Evolutionary conservation across 768 basidiomycete species (phyloP).

Genomic region (Strobilomyces dryophilus): DNA sequence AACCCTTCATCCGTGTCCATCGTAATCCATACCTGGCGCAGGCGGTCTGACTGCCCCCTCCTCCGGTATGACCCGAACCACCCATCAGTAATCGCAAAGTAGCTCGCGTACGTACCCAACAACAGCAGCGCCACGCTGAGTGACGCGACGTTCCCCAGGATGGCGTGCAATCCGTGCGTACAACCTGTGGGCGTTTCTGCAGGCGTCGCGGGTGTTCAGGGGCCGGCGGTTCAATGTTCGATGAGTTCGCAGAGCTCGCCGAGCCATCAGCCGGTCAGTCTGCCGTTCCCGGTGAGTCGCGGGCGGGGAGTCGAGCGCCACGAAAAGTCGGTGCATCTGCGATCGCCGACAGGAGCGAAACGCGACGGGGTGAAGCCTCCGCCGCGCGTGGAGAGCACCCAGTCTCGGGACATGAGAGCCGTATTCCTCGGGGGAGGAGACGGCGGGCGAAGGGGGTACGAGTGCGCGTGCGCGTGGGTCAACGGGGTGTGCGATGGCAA

Average conservation of each 20-base stretch:
- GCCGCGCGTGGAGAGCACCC: constrained; percentile 80
- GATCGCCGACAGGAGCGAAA: constrained; percentile 17
- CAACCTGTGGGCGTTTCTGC: constrained; percentile 72
- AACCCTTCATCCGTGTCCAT: constrained; percentile 70
- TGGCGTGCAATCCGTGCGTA: constrained; percentile 68
- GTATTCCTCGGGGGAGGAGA: constrained; percentile 74
- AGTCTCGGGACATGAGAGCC: constrained; percentile 79
- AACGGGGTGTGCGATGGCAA: constrained; percentile 14
- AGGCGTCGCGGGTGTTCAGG: constrained; percentile 48
- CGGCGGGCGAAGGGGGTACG: constrained; percentile 62
- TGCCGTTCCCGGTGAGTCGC: constrained; percentile 49
- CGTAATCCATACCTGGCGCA: constrained; percentile 42
- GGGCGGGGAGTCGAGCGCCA: constrained; percentile 45
- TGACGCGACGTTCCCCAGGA: constrained; percentile 68
- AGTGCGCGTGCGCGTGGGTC: constrained; percentile 35
- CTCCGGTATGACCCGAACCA: constrained; percentile 40
- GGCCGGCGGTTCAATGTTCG: constrained; percentile 39
- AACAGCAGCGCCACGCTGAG: constrained; percentile 54
- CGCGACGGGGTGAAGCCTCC: constrained; percentile 53
- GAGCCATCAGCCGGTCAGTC: constrained; percentile 25
- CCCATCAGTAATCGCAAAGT: constrained; percentile 55
- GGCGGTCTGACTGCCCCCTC: constrained; percentile 39
- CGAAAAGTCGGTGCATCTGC: constrained; percentile 36
- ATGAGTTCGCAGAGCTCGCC: constrained; percentile 54
- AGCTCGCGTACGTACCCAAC: constrained; percentile 68